A percentile compares a stretch with the other conserved stretches of the same genome.
Conservation (phyloP, 1,284 basidiomycete species). For the Fomitopsis betulina region DNA sequence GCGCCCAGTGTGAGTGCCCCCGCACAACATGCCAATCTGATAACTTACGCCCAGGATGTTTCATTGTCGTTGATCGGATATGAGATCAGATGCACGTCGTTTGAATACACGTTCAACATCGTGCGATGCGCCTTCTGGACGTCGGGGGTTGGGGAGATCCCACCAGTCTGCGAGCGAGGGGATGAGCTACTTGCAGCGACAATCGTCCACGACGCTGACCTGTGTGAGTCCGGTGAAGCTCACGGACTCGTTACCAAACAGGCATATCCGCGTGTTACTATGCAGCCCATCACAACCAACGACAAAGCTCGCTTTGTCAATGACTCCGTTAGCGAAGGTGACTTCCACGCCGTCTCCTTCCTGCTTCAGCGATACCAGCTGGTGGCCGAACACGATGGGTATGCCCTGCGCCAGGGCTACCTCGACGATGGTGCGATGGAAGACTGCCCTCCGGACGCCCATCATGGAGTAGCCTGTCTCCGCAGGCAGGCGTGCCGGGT, state of each 20-base stretch:
- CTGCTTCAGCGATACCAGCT: conserved; percentile 33
- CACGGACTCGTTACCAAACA: conserved; percentile 37
- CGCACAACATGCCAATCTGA: too few relatives aligned
- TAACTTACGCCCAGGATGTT: conserved; percentile 39
- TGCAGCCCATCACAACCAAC: conserved; percentile 46
- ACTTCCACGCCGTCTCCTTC: conserved; percentile 30
- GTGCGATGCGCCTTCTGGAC: conserved; percentile 10
- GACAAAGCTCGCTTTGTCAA: conserved; percentile 35
- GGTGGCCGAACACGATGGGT: conserved; percentile 33
- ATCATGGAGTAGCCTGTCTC: conserved; percentile 20
- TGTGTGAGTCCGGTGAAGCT: conserved; percentile 38
- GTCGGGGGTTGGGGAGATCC: conserved; percentile 29
- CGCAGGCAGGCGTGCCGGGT: conserved; percentile 17
- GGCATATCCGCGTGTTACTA: conserved; percentile 33
- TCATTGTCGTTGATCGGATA: conserved; percentile 31
- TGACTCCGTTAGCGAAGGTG: conserved; percentile 33
- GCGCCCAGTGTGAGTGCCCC: neutral
- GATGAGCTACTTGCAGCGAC: neutral
- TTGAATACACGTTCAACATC: conserved; percentile 34
- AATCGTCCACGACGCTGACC: conserved; percentile 19
- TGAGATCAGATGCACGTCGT: conserved; percentile 34
- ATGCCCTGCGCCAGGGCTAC: conserved; percentile 31
- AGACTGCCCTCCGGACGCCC: conserved; percentile 30
- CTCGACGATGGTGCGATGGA: conserved; percentile 31
- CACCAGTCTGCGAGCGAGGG: conserved; percentile 26